Evolutionary conservation across 2,329 filamentous ascomycete species (phyloP).

Genomic region (Aspergillus fischeri): DNA sequence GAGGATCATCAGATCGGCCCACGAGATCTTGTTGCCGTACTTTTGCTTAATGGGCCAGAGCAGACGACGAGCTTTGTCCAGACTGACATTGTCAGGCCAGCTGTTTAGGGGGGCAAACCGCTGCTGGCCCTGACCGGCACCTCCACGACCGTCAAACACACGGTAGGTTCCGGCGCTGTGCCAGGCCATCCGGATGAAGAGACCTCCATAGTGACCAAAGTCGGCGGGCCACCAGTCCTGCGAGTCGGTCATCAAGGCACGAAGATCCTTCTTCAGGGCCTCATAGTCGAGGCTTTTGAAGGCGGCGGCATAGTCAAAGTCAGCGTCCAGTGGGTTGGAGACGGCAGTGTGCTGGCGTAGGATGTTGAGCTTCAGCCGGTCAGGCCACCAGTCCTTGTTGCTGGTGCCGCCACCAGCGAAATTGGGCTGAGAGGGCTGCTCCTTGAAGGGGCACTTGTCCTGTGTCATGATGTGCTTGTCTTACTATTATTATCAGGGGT

Average conservation of each 20-base stretch:
- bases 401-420: slow-evolving; percentile 59
- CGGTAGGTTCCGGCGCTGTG: slow-evolving; percentile 77
- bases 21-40: slow-evolving; percentile 78
- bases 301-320: slow-evolving; percentile 68
- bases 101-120: slow-evolving; percentile 76
- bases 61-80: slow-evolving; percentile 76
- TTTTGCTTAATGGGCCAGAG: slow-evolving; percentile 82
- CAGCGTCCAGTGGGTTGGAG: slow-evolving; percentile 60
- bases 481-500: too few relatives aligned
- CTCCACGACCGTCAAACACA: slow-evolving; percentile 69
- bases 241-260: slow-evolving; percentile 69
- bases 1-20: slow-evolving; percentile 69
- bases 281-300: slow-evolving; percentile 70
- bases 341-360: slow-evolving; percentile 65
- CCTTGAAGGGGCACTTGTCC: slow-evolving; percentile 24
- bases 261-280: slow-evolving; percentile 69
- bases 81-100: slow-evolving; percentile 74
- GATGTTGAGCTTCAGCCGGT: slow-evolving; percentile 63
- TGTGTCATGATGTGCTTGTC: slow-evolving; percentile 17
- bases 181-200: slow-evolving; percentile 79
- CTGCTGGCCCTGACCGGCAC: slow-evolving; percentile 70
- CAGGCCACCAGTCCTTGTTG: slow-evolving; percentile 72
- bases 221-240: slow-evolving; percentile 81
- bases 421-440: slow-evolving; percentile 25
- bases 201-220: slow-evolving; percentile 74